Conservation (phyloP, 2,329 filamentous ascomycete species). For the Colletotrichum coccodes region DNA sequence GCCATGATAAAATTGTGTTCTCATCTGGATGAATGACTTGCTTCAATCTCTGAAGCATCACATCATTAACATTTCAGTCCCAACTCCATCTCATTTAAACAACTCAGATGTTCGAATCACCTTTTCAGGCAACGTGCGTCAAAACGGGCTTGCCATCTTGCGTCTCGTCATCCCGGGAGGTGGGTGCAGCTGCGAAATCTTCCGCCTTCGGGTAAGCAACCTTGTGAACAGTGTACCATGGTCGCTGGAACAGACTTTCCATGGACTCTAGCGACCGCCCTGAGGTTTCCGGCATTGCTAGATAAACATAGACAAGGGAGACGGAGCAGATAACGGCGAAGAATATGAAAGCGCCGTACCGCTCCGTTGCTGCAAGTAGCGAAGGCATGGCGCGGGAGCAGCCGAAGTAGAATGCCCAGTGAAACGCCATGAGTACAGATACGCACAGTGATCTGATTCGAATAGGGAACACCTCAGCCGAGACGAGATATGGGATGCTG, state of each 20-base stretch:
- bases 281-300: slow-evolving; percentile 45
- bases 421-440: slow-evolving; percentile 54
- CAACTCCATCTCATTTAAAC: too few relatives aligned
- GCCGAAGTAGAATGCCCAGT: slow-evolving; percentile 49
- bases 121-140: neutral
- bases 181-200: slow-evolving; percentile 27
- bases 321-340: slow-evolving; percentile 23
- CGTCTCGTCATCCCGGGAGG: neutral
- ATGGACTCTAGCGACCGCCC: slow-evolving; percentile 43
- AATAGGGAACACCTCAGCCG: slow-evolving; percentile 55
- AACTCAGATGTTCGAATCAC: too few relatives aligned
- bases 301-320: slow-evolving; percentile 40
- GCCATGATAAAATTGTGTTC: too few relatives aligned
- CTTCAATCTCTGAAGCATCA: too few relatives aligned
- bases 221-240: slow-evolving; percentile 43
- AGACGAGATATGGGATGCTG: slow-evolving; percentile 55
- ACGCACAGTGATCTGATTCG: slow-evolving; percentile 51
- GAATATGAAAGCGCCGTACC: slow-evolving; percentile 35
- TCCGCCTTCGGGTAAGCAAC: slow-evolving; percentile 41
- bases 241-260: slow-evolving; percentile 40
- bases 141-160: neutral
- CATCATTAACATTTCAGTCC: too few relatives aligned
- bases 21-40: too few relatives aligned
- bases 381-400: slow-evolving; percentile 46
- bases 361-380: slow-evolving; percentile 42